These are phyloP conservation scores for Daldinia grandis DNA, from an alignment of 495 filamentous ascomycete genomes.

Conservation along the genomic window DNA sequence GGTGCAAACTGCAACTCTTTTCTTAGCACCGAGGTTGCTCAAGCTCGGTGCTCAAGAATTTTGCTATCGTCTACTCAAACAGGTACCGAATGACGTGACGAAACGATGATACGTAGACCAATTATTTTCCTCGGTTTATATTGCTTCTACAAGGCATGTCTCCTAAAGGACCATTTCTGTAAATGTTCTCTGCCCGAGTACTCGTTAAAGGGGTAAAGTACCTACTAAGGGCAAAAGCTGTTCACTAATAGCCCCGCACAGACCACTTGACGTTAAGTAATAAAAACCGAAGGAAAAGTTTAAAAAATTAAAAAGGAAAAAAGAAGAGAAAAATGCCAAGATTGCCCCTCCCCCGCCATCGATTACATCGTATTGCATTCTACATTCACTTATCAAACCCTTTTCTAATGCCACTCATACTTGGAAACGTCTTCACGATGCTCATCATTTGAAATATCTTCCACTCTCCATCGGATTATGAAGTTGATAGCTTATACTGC, in stretches of 20 bases:
- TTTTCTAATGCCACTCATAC: too few relatives aligned
- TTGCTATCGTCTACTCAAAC: neutral
- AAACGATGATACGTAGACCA: neutral
- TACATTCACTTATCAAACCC: neutral
- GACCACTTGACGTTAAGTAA: neutral
- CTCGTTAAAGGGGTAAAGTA: neutral
- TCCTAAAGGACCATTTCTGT: neutral
- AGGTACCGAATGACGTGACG: neutral
- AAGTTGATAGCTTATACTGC: neutral
- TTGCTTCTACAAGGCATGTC: neutral
- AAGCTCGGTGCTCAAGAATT: neutral
- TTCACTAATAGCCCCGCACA: neutral
- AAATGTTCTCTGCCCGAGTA: neutral
- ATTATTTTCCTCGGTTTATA: neutral
- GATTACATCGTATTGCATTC: neutral
- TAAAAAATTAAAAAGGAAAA: constrained; percentile 10
- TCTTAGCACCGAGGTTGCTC: neutral
- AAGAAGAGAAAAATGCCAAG: neutral
- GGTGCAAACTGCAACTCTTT: neutral
- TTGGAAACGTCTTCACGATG: neutral
- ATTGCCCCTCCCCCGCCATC: constrained; percentile 50
- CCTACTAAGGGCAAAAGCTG: neutral
- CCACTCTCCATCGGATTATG: neutral
- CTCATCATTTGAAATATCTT: neutral
- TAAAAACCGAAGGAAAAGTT: neutral